Evolutionary conservation across 1,284 basidiomycete species (phyloP).

Genomic region (Coniferiporia sulphurascens): DNA sequence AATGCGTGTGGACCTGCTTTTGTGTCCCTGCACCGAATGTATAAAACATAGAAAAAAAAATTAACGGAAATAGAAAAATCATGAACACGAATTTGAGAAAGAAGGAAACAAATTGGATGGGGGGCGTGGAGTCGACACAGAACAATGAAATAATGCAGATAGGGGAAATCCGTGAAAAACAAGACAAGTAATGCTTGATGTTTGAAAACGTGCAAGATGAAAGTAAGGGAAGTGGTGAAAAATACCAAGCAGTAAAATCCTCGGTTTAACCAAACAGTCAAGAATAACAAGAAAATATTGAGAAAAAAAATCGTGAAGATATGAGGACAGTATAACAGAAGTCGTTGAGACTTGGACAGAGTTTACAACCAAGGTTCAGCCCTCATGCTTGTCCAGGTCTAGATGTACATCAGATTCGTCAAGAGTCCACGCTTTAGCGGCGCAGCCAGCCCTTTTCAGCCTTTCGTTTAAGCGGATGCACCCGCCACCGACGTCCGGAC

Average conservation of each 20-base stretch:
- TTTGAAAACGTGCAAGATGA: too few species aligned
- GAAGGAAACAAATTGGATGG: too few species aligned
- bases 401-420: not conserved
- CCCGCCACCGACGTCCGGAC: slow-evolving; percentile 14
- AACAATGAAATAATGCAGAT: too few species aligned
- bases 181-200: too few species aligned
- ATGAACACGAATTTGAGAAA: not conserved
- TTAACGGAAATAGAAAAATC: not conserved
- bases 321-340: not conserved
- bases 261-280: not conserved
- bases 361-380: not conserved
- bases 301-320: not conserved
- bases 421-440: not conserved
- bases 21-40: not conserved
- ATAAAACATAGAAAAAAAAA: not conserved
- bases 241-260: not conserved
- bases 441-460: slow-evolving; percentile 16
- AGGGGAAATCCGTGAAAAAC: too few species aligned
- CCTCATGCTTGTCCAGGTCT: not conserved
- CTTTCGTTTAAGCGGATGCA: slow-evolving; percentile 19
- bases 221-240: not conserved
- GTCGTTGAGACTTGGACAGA: not conserved
- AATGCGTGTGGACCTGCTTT: not conserved
- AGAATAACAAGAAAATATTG: not conserved
- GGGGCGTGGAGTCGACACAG: too few species aligned